Base-by-base conservation (phyloP, 2,329 filamentous ascomycete genomes). In the Alternaria angustiovoidea region DNA sequence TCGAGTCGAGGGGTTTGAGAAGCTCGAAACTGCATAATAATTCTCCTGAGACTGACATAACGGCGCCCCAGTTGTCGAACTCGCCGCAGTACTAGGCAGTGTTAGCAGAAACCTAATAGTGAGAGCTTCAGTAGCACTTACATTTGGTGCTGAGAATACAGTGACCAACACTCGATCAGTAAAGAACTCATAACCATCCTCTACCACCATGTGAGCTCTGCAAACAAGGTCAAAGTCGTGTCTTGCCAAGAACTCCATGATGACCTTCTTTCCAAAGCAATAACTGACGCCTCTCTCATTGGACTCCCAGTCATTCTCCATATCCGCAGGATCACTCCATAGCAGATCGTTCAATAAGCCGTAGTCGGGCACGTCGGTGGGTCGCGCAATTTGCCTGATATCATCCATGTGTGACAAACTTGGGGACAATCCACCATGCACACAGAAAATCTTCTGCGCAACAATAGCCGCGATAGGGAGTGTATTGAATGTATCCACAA, bases 181-280 rank as follows among this genome's bases (percentile, higher is more conserved):
- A 79, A 98, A 99, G 80, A 99, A 99, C 75, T 99, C 95, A 80
- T 99, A 99, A 11, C 95, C 95, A 76, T 99, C 95, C 79, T 99
- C 95, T 22, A 99, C 95, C 53, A 99, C 95, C 95, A 98, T 98
- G 81, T 99, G 95, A 49, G 95, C 95, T 68, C 95, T 90, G 78
- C 95, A 99, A 53, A 99, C 94, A 51, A 99, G 83, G 78, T 99
- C 95, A 77, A 99, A 98, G 80, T 99, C 95, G 77, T 99, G 95
- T 57, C 91, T 88, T 61, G 93, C 90, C 65, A 99, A 82, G 78
- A 99, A 99, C 71, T 98, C 93, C 78, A 94, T 94, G 64, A 99
- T 98, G 66, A 99, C 94, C 75, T 96, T 95, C 80, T 98, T 98
- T 48, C 94, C 94, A 76, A 99, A 99, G 77, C 95, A 98, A 78